Evolutionary conservation across 306 rosid genomes (phyloP).

Genomic region (Arachis hypogaea): DNA sequence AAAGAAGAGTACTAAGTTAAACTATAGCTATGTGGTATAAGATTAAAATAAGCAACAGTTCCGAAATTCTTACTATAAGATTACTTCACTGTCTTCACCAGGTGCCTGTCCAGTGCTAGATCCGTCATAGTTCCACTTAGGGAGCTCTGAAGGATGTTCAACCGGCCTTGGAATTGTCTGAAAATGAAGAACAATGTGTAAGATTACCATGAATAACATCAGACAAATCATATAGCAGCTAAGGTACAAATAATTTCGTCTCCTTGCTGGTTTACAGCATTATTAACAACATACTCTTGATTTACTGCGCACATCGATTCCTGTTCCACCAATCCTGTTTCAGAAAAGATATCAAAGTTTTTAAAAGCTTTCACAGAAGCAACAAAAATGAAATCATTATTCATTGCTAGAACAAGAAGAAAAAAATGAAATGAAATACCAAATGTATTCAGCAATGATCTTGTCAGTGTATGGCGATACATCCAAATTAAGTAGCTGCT

Average conservation of each 20-base stretch:
- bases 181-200: constrained; percentile 32
- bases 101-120: constrained; percentile 99
- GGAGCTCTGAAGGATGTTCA: constrained; percentile 94
- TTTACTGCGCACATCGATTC: constrained; percentile 94
- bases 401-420: neutral
- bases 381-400: constrained; percentile 22
- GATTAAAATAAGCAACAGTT: constrained; percentile 26
- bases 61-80: constrained; percentile 79
- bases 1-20: constrained; percentile 28
- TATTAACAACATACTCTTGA: constrained; percentile 69
- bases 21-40: constrained; percentile 19
- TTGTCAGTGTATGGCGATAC: constrained; percentile 79
- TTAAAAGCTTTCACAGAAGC: constrained; percentile 16
- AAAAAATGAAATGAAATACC: constrained; percentile 52
- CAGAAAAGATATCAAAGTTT: constrained; percentile 34
- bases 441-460: constrained; percentile 96
- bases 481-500: constrained; percentile 77
- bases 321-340: constrained; percentile 94
- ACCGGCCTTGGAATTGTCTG: constrained; percentile 93
- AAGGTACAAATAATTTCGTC: neutral
- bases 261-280: constrained; percentile 28
- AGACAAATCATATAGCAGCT: constrained; percentile 26
- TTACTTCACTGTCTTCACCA: constrained; percentile 99
- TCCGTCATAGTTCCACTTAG: constrained; percentile 98
- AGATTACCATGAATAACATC: constrained; percentile 23